Evolutionary conservation across 2,329 filamentous ascomycete genomes (phyloP).

Genomic region (Myrmaecium sp.): DNA sequence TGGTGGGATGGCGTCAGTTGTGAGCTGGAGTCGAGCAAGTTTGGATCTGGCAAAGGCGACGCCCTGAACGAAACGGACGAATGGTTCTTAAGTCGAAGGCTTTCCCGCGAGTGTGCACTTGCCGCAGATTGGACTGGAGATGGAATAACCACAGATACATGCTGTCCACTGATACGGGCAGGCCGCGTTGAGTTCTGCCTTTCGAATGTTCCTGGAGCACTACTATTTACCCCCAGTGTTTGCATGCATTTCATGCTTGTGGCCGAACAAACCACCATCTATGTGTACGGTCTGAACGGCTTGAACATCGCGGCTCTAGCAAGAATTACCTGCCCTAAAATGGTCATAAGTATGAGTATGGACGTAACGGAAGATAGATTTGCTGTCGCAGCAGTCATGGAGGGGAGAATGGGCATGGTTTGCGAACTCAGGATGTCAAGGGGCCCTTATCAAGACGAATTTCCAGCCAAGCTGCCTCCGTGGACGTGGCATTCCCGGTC

Average conservation of each 20-base stretch:
- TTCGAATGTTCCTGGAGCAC: conserved; percentile 7
- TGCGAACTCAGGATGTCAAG: conserved; percentile 30
- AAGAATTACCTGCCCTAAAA: conserved; percentile 37
- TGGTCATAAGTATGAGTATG: conserved; percentile 44
- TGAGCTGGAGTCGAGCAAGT: conserved; percentile 4
- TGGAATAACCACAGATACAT: conserved; percentile 12
- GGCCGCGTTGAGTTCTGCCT: conserved; percentile 6
- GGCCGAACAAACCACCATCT: conserved; percentile 35
- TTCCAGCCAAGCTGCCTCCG: not conserved
- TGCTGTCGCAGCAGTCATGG: conserved; percentile 41
- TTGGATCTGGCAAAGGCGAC: conserved; percentile 1
- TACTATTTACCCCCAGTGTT: conserved; percentile 36
- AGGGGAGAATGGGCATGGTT: conserved; percentile 43
- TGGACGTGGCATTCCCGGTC: not conserved
- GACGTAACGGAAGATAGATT: conserved; percentile 40
- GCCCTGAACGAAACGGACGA: conserved; percentile 7
- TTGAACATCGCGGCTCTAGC: conserved; percentile 29
- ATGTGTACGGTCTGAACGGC: conserved; percentile 34
- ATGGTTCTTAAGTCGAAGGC: conserved; percentile 28
- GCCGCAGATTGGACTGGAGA: conserved; percentile 23
- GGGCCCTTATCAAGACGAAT: not conserved
- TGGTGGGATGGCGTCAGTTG: conserved; percentile 24
- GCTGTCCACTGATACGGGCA: conserved; percentile 4
- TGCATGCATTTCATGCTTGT: conserved; percentile 43
- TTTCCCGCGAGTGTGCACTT: conserved; percentile 34